Evolutionary conservation across 768 basidiomycete genomes (phyloP), one percentile per base, ranked within the genome.

Genomic region (Floccularia luteovirens): DNA sequence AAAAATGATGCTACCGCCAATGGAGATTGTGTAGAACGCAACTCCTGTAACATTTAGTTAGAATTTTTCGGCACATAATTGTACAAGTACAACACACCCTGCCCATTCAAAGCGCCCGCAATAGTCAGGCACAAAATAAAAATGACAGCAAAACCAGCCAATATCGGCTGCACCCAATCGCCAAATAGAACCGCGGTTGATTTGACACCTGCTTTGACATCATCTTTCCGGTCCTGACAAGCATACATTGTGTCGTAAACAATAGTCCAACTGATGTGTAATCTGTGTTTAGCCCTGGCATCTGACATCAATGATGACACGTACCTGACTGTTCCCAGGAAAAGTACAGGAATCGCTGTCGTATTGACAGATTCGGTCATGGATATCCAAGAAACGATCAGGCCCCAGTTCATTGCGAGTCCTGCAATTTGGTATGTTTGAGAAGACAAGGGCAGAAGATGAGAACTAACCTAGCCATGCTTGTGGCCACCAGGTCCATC

Each of bases 171-270:
- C 19, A 73, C 62, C 22, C 59, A 51, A 11, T 55, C 49, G 14
- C 70, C 74, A 52, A 80, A 80, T n/a, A 78, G 64, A 11, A 80
- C 56, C 0, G 78, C 77, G 33, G 76, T 80, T 1, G 77, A 79
- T 53, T 77, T 76, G 36, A 82, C 72, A 25, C 74, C 75, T 12
- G 69, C 77, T 31, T 64, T 57, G 17, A 72, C 54, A 48, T 82
- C 79, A 58, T 80, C 79, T 21, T 57, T 54, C 44, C 73, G 74
- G 52, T 80, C 79, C 43, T 60, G 63, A 50, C 76, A 76, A 3
- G 76, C 79, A 49, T 82, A 82, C 44, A 79, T 75, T 1, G 77
- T 76, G 52, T 82, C 60, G 24, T 37, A 37, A 5, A 37, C 36
- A 8, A 37, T 24, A 6, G 19, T 37, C 36, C 36, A 37, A 24